Conservation (phyloP, 2,329 filamentous ascomycete species). For the Cladorrhinum sp. region DNA sequence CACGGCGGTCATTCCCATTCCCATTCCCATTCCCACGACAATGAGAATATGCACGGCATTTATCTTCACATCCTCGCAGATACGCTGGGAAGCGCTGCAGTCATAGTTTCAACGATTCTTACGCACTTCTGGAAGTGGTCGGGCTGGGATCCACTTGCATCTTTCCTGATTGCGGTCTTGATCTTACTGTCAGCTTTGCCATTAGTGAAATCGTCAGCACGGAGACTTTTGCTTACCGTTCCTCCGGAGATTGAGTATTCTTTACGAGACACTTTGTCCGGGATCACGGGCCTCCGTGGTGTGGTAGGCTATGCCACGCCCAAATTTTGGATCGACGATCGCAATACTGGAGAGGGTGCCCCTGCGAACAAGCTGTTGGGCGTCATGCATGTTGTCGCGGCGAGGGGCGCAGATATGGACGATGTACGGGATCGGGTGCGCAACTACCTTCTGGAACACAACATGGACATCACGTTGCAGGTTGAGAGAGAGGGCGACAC, state of each 20-base stretch:
- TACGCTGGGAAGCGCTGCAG: slow-evolving; percentile 88
- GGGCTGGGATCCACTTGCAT: slow-evolving; percentile 92
- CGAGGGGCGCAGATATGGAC: slow-evolving; percentile 68
- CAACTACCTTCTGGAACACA: slow-evolving; percentile 65
- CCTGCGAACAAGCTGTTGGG: slow-evolving; percentile 63
- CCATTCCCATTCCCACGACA: slow-evolving; percentile 65
- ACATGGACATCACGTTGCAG: slow-evolving; percentile 81
- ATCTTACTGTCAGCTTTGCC: slow-evolving; percentile 93
- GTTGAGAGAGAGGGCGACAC: slow-evolving; percentile 79
- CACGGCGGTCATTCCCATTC: slow-evolving; percentile 39
- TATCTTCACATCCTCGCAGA: slow-evolving; percentile 95
- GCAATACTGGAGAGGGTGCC: slow-evolving; percentile 40
- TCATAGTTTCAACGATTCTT: slow-evolving; percentile 85
- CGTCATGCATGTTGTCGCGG: slow-evolving; percentile 81
- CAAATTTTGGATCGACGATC: slow-evolving; percentile 88
- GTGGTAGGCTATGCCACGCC: slow-evolving; percentile 84
- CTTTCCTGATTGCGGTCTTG: slow-evolving; percentile 86
- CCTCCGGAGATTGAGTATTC: slow-evolving; percentile 84
- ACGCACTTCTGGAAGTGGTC: slow-evolving; percentile 88
- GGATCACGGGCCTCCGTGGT: slow-evolving; percentile 76
- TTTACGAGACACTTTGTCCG: slow-evolving; percentile 79
- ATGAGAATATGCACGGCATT: slow-evolving; percentile 97
- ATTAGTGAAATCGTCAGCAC: slow-evolving; percentile 79
- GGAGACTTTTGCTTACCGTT: slow-evolving; percentile 77
- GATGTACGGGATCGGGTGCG: slow-evolving; percentile 78